phyloP scores from a whole-genome alignment of 768 basidiomycete species.

The Trametopsis cervina region DNA sequence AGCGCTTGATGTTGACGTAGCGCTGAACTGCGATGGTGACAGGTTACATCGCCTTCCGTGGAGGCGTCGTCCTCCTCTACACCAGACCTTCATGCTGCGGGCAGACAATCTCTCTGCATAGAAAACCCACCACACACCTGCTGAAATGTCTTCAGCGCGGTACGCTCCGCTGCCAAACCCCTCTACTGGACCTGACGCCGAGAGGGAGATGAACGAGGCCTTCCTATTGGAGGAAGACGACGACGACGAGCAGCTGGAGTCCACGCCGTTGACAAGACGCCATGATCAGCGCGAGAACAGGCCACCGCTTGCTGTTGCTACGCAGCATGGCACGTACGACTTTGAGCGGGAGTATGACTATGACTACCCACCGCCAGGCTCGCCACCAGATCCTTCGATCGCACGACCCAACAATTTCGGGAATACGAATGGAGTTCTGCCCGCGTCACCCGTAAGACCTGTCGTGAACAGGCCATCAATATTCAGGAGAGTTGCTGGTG shows the following conservation, averaged over 20 bases:
- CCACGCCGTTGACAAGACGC: slow-evolving; percentile 32
- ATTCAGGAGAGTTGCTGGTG: slow-evolving; percentile 51
- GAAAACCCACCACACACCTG: too few relatives aligned
- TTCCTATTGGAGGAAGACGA: slow-evolving; percentile 56
- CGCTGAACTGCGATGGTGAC: too few relatives aligned
- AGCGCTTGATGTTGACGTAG: slow-evolving; percentile 12
- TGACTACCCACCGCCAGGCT: slow-evolving; percentile 67
- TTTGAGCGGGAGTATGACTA: slow-evolving; percentile 77
- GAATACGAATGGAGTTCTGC: slow-evolving; percentile 64
- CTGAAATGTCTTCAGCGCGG: slow-evolving; percentile 39
- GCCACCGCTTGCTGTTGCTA: slow-evolving; percentile 15
- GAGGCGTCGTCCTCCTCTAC: too few relatives aligned
- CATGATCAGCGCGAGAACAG: slow-evolving; percentile 13
- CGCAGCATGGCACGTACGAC: slow-evolving; percentile 50
- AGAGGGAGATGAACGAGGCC: slow-evolving; percentile 69
- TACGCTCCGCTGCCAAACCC: slow-evolving; percentile 49
- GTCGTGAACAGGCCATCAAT: slow-evolving; percentile 38
- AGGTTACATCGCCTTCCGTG: too few relatives aligned
- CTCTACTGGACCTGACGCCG: slow-evolving; percentile 35
- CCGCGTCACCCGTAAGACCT: slow-evolving; percentile 38
- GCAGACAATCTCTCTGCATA: too few relatives aligned
- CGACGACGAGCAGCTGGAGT: slow-evolving; percentile 28
- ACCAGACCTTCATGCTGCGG: too few relatives aligned
- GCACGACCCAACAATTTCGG: slow-evolving; percentile 64
- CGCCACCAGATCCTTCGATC: slow-evolving; percentile 57